These are phyloP conservation scores for Dalbergia cochinchinensis DNA, from an alignment of 306 rosid species.

Conservation along the genomic window DNA sequence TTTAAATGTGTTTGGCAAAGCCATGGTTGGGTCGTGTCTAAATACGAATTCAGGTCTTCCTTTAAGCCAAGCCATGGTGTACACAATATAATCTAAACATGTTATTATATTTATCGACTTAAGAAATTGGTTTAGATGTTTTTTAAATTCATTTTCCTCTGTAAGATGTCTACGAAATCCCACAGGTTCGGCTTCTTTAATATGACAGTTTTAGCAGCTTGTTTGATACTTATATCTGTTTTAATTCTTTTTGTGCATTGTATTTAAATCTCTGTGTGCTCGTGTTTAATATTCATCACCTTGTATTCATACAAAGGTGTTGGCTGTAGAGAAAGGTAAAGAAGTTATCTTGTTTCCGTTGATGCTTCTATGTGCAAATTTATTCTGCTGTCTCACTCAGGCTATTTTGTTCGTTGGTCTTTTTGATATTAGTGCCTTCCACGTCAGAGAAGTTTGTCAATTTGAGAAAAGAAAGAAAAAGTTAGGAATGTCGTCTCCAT, in stretches of 20 bases:
- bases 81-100: slow-evolving; percentile 10
- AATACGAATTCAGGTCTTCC: neutral
- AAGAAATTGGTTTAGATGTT: slow-evolving; percentile 23
- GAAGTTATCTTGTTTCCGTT: neutral
- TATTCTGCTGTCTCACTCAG: too few species aligned
- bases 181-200: neutral
- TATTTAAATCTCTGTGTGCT: neutral
- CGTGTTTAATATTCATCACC: too few species aligned
- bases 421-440: too few species aligned
- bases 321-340: slow-evolving; percentile 38
- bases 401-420: too few species aligned
- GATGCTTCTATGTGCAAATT: too few species aligned
- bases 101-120: neutral
- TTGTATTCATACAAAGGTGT: slow-evolving; percentile 16
- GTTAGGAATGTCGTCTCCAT: too few species aligned
- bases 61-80: slow-evolving; percentile 11
- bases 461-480: too few species aligned
- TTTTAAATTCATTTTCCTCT: slow-evolving; percentile 33
- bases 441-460: too few species aligned
- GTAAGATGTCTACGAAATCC: slow-evolving; percentile 27
- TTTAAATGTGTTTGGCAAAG: neutral
- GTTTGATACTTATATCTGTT: neutral
- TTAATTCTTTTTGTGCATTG: slow-evolving; percentile 14
- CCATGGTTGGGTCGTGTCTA: slow-evolving; percentile 19
- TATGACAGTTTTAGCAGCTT: too few species aligned